Evolutionary conservation across 2,329 filamentous ascomycete species (phyloP).

Genomic region (Beauveria sp.): DNA sequence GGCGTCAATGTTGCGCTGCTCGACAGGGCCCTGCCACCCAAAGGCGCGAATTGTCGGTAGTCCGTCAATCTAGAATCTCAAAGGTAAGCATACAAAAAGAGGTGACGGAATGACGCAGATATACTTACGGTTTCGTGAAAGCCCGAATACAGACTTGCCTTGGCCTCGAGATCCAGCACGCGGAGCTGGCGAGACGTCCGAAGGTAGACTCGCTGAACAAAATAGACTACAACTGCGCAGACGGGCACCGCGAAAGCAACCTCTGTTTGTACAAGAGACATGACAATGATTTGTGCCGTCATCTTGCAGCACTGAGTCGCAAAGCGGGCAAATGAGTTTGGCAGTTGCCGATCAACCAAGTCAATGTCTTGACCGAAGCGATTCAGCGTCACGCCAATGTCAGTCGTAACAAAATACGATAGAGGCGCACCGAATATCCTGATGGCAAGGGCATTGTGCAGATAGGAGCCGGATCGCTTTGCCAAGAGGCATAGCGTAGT

Average conservation of each 20-base stretch:
- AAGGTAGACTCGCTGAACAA: conserved; percentile 27
- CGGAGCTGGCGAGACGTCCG: conserved; percentile 49
- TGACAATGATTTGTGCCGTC: conserved; percentile 36
- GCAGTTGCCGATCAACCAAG: conserved; percentile 31
- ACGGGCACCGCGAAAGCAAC: conserved; percentile 37
- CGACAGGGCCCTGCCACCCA: conserved; percentile 23
- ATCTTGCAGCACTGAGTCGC: conserved; percentile 28
- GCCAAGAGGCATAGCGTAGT: conserved; percentile 25
- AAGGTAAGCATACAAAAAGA: not conserved
- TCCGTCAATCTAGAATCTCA: conserved; percentile 15
- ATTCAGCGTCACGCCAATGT: conserved; percentile 32
- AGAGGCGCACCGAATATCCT: conserved; percentile 23
- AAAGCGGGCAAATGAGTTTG: conserved; percentile 24
- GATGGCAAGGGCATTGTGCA: conserved; percentile 16
- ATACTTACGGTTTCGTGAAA: conserved; percentile 29
- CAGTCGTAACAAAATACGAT: conserved; percentile 30
- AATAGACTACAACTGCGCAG: conserved; percentile 16
- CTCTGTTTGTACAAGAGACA: conserved; percentile 32
- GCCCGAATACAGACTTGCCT: conserved; percentile 35
- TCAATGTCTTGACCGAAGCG: conserved; percentile 35
- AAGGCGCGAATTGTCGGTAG: conserved; percentile 22
- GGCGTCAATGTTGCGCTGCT: conserved; percentile 33
- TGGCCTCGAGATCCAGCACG: conserved; percentile 46
- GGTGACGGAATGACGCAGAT: not conserved
- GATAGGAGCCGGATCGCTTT: conserved; percentile 25